phyloP scores from a whole-genome alignment of 2,329 filamentous ascomycete species.

The Ilyonectria destructans region DNA sequence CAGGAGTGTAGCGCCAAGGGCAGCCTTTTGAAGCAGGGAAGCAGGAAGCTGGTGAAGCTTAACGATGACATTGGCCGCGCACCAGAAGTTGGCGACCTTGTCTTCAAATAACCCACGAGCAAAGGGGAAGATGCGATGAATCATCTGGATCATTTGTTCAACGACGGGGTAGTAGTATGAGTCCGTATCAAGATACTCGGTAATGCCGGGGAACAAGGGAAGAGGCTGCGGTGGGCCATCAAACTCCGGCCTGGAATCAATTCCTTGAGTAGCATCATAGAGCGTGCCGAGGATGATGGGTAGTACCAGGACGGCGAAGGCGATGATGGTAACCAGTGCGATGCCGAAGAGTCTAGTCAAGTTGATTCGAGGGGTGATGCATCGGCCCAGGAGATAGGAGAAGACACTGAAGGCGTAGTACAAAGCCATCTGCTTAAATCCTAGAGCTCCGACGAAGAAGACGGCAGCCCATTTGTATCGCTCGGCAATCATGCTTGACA shows the following conservation, averaged over 20 bases:
- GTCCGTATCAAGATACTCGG: constrained; percentile 72
- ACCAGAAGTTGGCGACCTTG: constrained; percentile 99
- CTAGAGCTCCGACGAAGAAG: constrained; percentile 94
- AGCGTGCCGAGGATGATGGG: constrained; percentile 83
- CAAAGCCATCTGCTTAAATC: constrained; percentile 99
- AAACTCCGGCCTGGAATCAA: constrained; percentile 70
- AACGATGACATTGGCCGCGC: constrained; percentile 88
- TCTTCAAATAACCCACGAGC: constrained; percentile 97
- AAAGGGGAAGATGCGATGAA: constrained; percentile 97
- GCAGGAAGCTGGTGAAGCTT: constrained; percentile 86
- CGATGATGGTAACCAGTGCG: constrained; percentile 78
- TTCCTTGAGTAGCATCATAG: constrained; percentile 78
- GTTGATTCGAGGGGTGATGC: constrained; percentile 82
- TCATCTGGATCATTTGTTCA: constrained; percentile 85
- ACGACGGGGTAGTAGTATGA: constrained; percentile 82
- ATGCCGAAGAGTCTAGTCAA: constrained; percentile 81
- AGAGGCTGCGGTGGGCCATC: constrained; percentile 74
- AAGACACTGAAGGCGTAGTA: constrained; percentile 97
- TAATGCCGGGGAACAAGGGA: constrained; percentile 73
- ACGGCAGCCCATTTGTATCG: constrained; percentile 90
- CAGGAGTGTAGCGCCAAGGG: constrained; percentile 81
- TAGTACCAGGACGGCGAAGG: constrained; percentile 83
- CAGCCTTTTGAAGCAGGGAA: constrained; percentile 81
- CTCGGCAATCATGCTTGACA: constrained; percentile 91
- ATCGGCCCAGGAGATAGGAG: constrained; percentile 90